These are phyloP conservation scores for Kurtzmaniella quercitrusa DNA, from an alignment of 1,139 yeast genomes.

Conservation along the genomic window DNA sequence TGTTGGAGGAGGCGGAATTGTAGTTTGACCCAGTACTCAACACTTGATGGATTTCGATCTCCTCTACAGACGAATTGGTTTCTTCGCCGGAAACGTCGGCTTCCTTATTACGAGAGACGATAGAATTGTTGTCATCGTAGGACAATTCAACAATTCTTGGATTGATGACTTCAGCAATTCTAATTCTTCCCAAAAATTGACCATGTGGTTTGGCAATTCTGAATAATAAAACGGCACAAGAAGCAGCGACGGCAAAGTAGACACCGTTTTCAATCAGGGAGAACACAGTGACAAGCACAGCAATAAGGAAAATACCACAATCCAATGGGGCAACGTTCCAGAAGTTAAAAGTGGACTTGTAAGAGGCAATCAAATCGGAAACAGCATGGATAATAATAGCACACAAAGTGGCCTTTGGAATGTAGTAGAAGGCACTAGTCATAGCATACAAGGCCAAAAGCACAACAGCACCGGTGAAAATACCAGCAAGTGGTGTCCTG, in stretches of 20 bases:
- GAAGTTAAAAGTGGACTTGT: slow-evolving; percentile 65
- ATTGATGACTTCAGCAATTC: slow-evolving; percentile 63
- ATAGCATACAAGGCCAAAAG: slow-evolving; percentile 79
- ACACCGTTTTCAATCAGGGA: slow-evolving; percentile 84
- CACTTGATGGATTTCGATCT: slow-evolving; percentile 43
- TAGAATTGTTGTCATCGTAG: slow-evolving; percentile 14
- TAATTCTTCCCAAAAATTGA: slow-evolving; percentile 73
- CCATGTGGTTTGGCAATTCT: slow-evolving; percentile 81
- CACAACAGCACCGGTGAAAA: slow-evolving; percentile 86
- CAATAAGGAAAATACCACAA: slow-evolving; percentile 67
- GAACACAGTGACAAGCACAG: slow-evolving; percentile 77
- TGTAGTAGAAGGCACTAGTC: slow-evolving; percentile 79
- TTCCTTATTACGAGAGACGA: slow-evolving; percentile 18
- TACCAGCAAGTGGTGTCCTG: slow-evolving; percentile 89
- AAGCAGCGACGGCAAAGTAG: slow-evolving; percentile 84
- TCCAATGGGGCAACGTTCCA: slow-evolving; percentile 79
- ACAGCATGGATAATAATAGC: slow-evolving; percentile 97
- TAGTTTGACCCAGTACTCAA: slow-evolving; percentile 26
- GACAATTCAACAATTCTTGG: slow-evolving; percentile 36
- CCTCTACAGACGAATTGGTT: slow-evolving; percentile 17
- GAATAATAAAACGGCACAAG: slow-evolving; percentile 69
- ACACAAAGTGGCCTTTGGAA: slow-evolving; percentile 82
- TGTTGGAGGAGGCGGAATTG: slow-evolving; percentile 16
- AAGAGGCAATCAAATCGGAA: slow-evolving; percentile 75
- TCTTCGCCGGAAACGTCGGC: slow-evolving; percentile 9